These are phyloP conservation scores for Kodamaea sp. DNA, from an alignment of 1,139 yeast genomes.

Conservation along the genomic window DNA sequence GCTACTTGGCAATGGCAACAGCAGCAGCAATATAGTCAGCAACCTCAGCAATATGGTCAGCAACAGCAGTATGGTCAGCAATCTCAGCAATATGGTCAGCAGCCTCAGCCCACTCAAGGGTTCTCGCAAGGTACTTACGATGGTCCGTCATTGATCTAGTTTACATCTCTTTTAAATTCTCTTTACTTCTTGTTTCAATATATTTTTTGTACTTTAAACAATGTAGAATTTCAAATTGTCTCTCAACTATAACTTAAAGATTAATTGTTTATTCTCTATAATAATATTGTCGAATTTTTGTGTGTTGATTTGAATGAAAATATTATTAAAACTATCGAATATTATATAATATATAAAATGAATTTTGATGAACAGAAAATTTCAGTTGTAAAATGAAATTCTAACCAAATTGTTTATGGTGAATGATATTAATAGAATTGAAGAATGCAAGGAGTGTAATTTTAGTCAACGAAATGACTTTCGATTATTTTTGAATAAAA, in stretches of 20 bases:
- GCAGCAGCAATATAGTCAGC: constrained; percentile 11
- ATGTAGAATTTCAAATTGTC: too few relatives aligned
- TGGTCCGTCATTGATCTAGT: constrained; percentile 23
- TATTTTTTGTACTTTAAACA: too few relatives aligned
- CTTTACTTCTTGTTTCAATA: background rate
- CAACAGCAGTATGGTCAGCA: constrained; percentile 8
- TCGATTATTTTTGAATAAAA: background rate
- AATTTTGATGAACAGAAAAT: background rate
- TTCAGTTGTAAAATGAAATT: too few relatives aligned
- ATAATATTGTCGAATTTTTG: background rate
- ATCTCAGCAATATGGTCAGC: constrained; percentile 4
- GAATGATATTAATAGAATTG: background rate
- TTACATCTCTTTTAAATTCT: background rate
- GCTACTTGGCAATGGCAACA: constrained; percentile 6
- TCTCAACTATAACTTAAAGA: background rate
- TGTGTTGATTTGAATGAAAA: background rate
- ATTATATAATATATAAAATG: constrained; percentile 1
- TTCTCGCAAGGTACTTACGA: constrained; percentile 16
- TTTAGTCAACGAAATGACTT: background rate
- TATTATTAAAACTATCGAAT: background rate
- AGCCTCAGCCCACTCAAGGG: constrained; percentile 5
- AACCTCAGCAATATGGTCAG: constrained; percentile 14
- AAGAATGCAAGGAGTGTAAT: background rate
- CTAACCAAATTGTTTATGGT: too few relatives aligned
- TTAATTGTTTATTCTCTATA: background rate